These are phyloP conservation scores for Penicillium psychrosexuale DNA, from an alignment of 2,329 filamentous ascomycete species.

Conservation along the genomic window DNA sequence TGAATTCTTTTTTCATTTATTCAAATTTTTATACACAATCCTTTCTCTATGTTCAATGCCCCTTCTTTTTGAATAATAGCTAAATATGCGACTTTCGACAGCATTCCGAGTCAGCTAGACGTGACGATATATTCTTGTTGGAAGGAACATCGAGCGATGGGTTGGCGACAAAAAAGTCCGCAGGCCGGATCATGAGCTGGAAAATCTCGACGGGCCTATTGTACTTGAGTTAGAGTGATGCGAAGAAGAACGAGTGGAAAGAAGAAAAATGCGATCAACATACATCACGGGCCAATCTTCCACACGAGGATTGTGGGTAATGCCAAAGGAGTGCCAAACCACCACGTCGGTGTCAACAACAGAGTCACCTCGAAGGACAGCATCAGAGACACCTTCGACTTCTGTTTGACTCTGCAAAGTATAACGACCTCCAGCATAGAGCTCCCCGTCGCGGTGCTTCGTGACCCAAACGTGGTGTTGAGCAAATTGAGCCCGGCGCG, in stretches of 20 bases:
- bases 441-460: conserved; percentile 50
- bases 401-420: conserved; percentile 52
- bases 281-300: conserved; percentile 48
- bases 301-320: conserved; percentile 45
- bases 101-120: conserved; percentile 31
- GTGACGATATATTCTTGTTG: conserved; percentile 34
- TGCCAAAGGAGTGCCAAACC: conserved; percentile 45
- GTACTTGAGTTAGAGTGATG: conserved; percentile 5
- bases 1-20: no score
- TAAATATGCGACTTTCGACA: conserved; percentile 32
- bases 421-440: conserved; percentile 55
- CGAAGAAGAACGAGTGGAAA: neutral
- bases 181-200: conserved; percentile 46
- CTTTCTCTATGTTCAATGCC: neutral
- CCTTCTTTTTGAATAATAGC: conserved; percentile 3
- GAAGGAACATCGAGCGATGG: conserved; percentile 54
- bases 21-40: neutral
- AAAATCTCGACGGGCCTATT: conserved; percentile 38
- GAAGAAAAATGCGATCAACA: conserved; percentile 4
- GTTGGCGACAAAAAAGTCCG: conserved; percentile 55
- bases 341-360: conserved; percentile 44
- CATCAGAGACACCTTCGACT: conserved; percentile 34
- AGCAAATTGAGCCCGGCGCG: conserved; percentile 53
- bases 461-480: conserved; percentile 57
- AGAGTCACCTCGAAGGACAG: conserved; percentile 31